Conservation (phyloP, 805 yeast species). For the Henningerozyma blattae region DNA sequence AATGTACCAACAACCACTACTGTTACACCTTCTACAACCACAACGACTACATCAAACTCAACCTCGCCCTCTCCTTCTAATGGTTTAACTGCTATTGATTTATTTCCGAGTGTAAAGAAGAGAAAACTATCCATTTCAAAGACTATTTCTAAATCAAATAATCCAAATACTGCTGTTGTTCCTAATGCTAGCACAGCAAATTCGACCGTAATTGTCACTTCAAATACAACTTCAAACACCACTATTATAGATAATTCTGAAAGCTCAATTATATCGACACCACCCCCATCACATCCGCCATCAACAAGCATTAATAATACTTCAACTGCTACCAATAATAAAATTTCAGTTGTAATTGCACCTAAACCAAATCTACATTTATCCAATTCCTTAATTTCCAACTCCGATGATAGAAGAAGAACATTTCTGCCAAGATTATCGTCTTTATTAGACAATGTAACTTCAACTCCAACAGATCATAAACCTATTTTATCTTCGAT, state of each 20-base stretch:
- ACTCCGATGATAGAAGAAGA: background rate
- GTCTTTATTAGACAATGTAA: background rate
- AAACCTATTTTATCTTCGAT: background rate
- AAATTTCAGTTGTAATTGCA: too few relatives aligned
- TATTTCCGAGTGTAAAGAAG: background rate
- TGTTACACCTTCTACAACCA: background rate
- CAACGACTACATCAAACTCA: constrained; percentile 30
- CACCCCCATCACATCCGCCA: too few relatives aligned
- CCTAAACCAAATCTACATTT: too few relatives aligned
- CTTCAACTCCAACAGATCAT: background rate
- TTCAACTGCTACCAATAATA: too few relatives aligned
- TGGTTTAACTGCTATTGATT: background rate
- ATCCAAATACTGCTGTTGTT: too few relatives aligned
- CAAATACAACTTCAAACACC: too few relatives aligned
- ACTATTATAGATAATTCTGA: too few relatives aligned
- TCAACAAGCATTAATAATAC: too few relatives aligned
- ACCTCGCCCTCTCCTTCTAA: constrained; percentile 19
- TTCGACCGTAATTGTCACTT: too few relatives aligned
- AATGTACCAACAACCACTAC: background rate
- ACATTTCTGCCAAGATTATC: background rate
- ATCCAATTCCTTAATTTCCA: constrained; percentile 22
- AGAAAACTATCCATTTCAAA: background rate
- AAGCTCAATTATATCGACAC: too few relatives aligned
- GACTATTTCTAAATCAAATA: background rate
- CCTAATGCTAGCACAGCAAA: too few relatives aligned